A percentile compares a stretch with the other conserved stretches of the same genome.
Evolutionary conservation across 2,329 filamentous ascomycete genomes (phyloP).

Genomic region (Neofusicoccum sp.): DNA sequence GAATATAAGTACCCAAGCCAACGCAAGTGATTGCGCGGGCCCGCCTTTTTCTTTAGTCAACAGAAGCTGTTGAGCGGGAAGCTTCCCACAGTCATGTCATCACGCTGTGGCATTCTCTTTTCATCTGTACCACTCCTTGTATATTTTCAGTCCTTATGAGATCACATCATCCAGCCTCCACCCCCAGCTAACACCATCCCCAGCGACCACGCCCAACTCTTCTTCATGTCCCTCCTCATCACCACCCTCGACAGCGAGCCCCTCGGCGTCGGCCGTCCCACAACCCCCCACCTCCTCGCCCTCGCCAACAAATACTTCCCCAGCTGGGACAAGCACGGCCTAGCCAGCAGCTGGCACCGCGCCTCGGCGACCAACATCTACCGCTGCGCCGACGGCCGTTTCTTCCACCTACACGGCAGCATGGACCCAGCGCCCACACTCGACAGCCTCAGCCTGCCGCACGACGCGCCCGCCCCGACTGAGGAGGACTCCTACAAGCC

Average conservation of each 20-base stretch:
- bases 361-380: constrained; percentile 48
- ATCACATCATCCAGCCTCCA: too few species aligned
- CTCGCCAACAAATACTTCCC: constrained; percentile 25
- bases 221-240: constrained; percentile 46
- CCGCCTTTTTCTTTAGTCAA: too few species aligned
- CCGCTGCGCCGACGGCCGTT: constrained; percentile 48
- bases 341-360: constrained; percentile 31
- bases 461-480: background rate
- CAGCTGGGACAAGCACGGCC: constrained; percentile 28
- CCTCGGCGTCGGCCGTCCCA: too few species aligned
- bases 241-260: background rate
- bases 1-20: too few species aligned
- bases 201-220: constrained; percentile 48
- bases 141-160: too few species aligned
- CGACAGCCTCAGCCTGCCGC: background rate
- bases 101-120: too few species aligned
- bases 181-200: too few species aligned
- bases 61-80: too few species aligned
- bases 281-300: background rate
- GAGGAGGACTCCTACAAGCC: background rate
- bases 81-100: too few species aligned
- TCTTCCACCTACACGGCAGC: constrained; percentile 51
- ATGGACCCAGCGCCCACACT: constrained; percentile 44
- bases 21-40: too few species aligned
- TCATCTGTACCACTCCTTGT: too few species aligned